Percentiles rank a stretch among this genome's conserved stretches.
Evolutionary conservation across 2,329 filamentous ascomycete species (phyloP).

Genomic region (Didymella sp.): DNA sequence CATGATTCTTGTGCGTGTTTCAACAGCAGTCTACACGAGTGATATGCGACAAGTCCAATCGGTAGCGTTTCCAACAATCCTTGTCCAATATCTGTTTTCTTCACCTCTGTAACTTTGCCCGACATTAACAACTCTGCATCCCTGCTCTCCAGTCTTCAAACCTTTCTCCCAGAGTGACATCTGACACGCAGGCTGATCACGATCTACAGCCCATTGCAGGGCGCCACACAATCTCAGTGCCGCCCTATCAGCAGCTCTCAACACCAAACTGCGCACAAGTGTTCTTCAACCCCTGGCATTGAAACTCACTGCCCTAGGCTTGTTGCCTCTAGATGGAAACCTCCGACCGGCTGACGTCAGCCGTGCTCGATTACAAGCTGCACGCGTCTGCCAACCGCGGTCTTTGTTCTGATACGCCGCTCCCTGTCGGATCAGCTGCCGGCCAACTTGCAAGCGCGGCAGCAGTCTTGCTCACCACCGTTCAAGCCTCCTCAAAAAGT

Average conservation of each 20-base stretch:
- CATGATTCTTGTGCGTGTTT: not conserved
- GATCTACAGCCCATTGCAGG: slow-evolving; percentile 17
- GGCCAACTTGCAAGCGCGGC: slow-evolving; percentile 4
- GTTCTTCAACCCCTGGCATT: not conserved
- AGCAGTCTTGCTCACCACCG: not conserved
- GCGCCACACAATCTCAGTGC: slow-evolving; percentile 19
- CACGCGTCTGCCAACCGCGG: slow-evolving; percentile 11
- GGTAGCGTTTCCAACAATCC: not conserved
- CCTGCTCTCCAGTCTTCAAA: not conserved
- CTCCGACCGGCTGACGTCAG: not conserved
- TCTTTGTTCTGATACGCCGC: slow-evolving; percentile 7
- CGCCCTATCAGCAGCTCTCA: slow-evolving; percentile 13
- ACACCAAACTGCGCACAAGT: slow-evolving; percentile 1
- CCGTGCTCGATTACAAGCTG: slow-evolving; percentile 1
- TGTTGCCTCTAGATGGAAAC: not conserved
- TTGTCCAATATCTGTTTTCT: not conserved
- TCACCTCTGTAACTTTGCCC: slow-evolving; percentile 6
- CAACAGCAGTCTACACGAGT: not conserved
- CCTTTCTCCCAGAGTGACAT: slow-evolving; percentile 3
- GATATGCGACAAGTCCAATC: not conserved
- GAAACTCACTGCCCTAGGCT: not conserved
- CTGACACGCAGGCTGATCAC: slow-evolving; percentile 19
- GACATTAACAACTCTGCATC: not conserved
- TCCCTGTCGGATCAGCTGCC: slow-evolving; percentile 4
- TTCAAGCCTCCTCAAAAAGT: slow-evolving; percentile 2